Evolutionary conservation across 371 early-diverging fungal species (phyloP), one percentile per base, ranked within the genome.

Genomic region (Mortierella sp.): DNA sequence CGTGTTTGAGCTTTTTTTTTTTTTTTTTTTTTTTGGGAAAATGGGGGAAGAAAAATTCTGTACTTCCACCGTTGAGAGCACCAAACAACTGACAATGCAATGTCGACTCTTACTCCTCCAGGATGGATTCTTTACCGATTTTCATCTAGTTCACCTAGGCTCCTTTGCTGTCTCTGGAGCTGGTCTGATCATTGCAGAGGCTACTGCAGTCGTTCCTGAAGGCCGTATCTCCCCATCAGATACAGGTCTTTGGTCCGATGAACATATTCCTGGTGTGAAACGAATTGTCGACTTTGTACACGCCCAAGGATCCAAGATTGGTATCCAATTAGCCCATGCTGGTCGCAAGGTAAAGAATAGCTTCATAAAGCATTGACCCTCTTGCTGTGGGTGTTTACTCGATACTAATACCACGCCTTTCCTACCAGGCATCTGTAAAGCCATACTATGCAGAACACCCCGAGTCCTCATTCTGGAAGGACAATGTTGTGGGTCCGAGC

Each of bases 321-420:
- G 87, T 52, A 89, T 95, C 68, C 97, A 96, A 68, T 72, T 96
- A 4, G 93, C 88, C 0, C 96, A 96, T 68, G 92, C 93, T 15
- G 97, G 96, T 7, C 84, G 95, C 57, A 95, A 95, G 69, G 75
- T 66, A 65, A n/a, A 19, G 29, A 30, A 45, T 15, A 6, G 18
- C n/a, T 2, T 1, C 14, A 21, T 7, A 28, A 37, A 15, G 2
- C 7, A 11, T 4, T n/a, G n/a, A n/a, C 37, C 37, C 9, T 9
- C 37, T 9, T 37, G 9, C 37, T 37, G 37, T 9, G 5, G 9
- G 37, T 37, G 37, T 5, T 3, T 5, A 37, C 37, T 37, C 37
- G 37, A 37, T 9, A 9, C 37, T 37, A 37, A 37, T 37, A 37
- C 37, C 9, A 3, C 9, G 5, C 9, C 37, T 57, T 25, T 30